Conservation (phyloP, 2,329 filamentous ascomycete genomes). For the Alternaria sp. region DNA sequence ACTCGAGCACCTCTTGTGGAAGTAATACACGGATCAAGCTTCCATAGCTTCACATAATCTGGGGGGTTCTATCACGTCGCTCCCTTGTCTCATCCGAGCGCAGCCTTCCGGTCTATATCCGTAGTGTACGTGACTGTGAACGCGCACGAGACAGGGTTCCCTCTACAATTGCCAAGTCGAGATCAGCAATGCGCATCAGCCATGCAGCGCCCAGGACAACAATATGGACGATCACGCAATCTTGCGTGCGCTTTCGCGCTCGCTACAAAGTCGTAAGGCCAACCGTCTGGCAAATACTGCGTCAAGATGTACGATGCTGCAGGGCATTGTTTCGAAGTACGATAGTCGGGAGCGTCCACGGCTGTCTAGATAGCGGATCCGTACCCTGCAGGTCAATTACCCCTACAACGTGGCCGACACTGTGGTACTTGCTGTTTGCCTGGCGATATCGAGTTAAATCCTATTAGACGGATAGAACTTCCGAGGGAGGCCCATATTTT, state of each 20-base stretch:
- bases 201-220: not conserved
- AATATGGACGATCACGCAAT: slow-evolving; percentile 7
- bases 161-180: not conserved
- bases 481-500: not conserved
- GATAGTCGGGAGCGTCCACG: not conserved
- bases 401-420: not conserved
- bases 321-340: not conserved
- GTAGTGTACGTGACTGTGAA: not conserved
- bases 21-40: not conserved
- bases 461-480: not conserved
- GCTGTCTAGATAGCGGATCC: not conserved
- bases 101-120: not conserved
- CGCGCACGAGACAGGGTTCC: not conserved
- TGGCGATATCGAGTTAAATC: not conserved
- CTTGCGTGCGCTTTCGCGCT: not conserved
- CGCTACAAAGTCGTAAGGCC: not conserved
- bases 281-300: not conserved
- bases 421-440: not conserved
- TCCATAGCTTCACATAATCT: not conserved
- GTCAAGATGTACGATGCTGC: not conserved
- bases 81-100: not conserved
- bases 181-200: not conserved
- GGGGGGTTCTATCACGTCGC: not conserved
- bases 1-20: not conserved
- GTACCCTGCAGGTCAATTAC: not conserved